Evolutionary conservation across 345 rosid species (phyloP), one percentile per base, ranked within the genome.

Genomic region (Salix viminalis): DNA sequence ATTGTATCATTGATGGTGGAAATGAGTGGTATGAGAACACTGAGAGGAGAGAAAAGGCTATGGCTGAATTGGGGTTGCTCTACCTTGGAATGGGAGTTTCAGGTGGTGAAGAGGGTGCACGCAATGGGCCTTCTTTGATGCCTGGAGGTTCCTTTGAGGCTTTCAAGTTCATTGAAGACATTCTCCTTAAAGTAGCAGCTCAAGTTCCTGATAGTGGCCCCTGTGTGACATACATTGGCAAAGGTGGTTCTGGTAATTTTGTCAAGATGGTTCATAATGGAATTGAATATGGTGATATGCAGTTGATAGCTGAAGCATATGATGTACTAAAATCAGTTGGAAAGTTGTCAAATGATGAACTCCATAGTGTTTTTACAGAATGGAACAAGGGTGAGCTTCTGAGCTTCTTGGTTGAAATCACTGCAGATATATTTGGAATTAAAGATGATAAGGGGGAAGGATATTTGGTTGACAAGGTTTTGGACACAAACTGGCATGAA

Each of bases 1-100:
- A 93, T 69, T 95, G 99, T 78, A 95, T 95, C 30, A 89, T 93
- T 0, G 99, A 95, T 78, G 99, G 99, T 77, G 99, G 97, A 76
- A 95, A 95, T 21, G 97, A 95, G 75, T 95, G 99, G 99, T 95
- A 95, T 19, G 97, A 93, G 84, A 95, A 95, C 85, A 93, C 99
- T 0, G 97, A 95, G 89, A 91, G 97, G 84, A 89, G 97, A 76
- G 90, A 85, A 82, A 90, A 91, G 77, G 90, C 90, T 7, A 70
- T 88, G 85, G 82, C 90, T 56, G 93, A 88, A 66, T 46, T 85
- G 76, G 94, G 99, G 68, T 86, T 95, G 69, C 93, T 86, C 50
- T 95, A 95, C 87, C 92, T 92, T 52, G 99, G 99, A 81, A 94
- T 94, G 97, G 97, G 98, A 72, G 99, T 92, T 75, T 91, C 97